Conservation (phyloP, 2,329 filamentous ascomycete species). For the Epichloe scottii region DNA sequence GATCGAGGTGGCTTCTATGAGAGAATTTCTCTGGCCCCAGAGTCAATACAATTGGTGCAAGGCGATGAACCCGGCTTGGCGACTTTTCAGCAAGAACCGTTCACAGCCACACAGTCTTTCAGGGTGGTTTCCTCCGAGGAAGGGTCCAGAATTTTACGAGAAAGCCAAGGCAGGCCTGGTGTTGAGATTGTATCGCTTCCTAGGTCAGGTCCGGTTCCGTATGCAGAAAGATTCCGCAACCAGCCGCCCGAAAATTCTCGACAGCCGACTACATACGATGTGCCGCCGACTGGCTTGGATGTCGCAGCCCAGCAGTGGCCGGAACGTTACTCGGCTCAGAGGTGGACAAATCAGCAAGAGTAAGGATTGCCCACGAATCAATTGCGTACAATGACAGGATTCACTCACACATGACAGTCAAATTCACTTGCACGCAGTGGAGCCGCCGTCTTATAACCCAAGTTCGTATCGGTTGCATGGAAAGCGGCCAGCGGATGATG, state of each 20-base stretch:
- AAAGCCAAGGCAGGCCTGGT: constrained; percentile 9
- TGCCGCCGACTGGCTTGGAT: neutral
- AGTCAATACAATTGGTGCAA: neutral
- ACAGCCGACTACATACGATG: neutral
- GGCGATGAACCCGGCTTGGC: neutral
- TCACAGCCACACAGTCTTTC: constrained; percentile 6
- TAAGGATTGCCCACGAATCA: neutral
- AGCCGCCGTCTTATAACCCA: neutral
- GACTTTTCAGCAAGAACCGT: constrained; percentile 4
- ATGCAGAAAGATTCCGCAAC: neutral
- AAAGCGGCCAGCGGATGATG: constrained; percentile 4
- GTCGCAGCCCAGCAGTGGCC: neutral
- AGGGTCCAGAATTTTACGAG: constrained; percentile 9
- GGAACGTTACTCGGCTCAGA: neutral
- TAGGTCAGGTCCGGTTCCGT: neutral
- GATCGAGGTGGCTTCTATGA: constrained; percentile 26
- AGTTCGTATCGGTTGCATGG: neutral
- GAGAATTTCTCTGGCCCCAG: constrained; percentile 12
- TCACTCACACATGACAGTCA: constrained; percentile 1
- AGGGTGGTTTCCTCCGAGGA: constrained; percentile 13
- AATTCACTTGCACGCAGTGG: neutral
- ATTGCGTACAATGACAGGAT: neutral
- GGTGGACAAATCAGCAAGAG: constrained; percentile 1
- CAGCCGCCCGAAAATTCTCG: neutral
- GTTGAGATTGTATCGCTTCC: constrained; percentile 12